Evolutionary conservation across 2,329 filamentous ascomycete genomes (phyloP).

Genomic region (Aspergillus sp.): DNA sequence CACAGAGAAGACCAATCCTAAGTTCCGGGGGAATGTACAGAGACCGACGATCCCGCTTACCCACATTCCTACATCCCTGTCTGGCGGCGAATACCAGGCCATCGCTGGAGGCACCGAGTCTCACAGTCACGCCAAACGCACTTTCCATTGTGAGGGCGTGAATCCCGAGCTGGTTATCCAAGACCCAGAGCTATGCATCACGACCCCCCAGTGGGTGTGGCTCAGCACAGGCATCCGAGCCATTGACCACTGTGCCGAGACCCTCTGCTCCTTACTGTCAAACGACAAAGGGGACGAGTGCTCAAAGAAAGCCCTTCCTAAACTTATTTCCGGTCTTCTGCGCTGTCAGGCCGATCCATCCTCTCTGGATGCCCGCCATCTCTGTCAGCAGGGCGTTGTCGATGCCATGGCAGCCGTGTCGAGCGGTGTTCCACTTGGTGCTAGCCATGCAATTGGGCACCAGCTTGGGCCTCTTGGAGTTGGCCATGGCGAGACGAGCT

Average conservation of each 20-base stretch:
- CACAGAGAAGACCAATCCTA: slow-evolving; percentile 12
- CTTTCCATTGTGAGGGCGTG: slow-evolving; percentile 31
- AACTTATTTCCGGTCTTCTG: slow-evolving; percentile 40
- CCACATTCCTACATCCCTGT: slow-evolving; percentile 38
- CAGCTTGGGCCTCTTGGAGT: slow-evolving; percentile 51
- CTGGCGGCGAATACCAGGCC: slow-evolving; percentile 37
- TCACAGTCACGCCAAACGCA: slow-evolving; percentile 29
- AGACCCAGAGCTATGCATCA: slow-evolving; percentile 46
- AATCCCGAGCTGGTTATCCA: slow-evolving; percentile 50
- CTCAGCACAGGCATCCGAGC: slow-evolving; percentile 52
- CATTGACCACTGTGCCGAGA: slow-evolving; percentile 55
- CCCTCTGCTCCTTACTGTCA: slow-evolving; percentile 42
- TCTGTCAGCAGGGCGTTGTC: slow-evolving; percentile 47
- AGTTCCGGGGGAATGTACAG: slow-evolving; percentile 20
- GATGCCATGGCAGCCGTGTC: slow-evolving; percentile 47
- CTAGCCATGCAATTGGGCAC: slow-evolving; percentile 49
- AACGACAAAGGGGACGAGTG: slow-evolving; percentile 30
- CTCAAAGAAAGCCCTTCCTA: slow-evolving; percentile 32
- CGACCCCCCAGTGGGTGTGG: slow-evolving; percentile 51
- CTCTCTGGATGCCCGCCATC: slow-evolving; percentile 39
- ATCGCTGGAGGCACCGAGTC: slow-evolving; percentile 34
- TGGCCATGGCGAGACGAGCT: slow-evolving; percentile 56
- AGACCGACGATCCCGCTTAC: slow-evolving; percentile 27
- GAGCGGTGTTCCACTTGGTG: slow-evolving; percentile 38
- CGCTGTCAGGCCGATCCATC: slow-evolving; percentile 28